Percentiles rank a stretch among this genome's conserved stretches.
Conservation (phyloP, 2,329 filamentous ascomycete species). For the Alternaria metachromatica region DNA sequence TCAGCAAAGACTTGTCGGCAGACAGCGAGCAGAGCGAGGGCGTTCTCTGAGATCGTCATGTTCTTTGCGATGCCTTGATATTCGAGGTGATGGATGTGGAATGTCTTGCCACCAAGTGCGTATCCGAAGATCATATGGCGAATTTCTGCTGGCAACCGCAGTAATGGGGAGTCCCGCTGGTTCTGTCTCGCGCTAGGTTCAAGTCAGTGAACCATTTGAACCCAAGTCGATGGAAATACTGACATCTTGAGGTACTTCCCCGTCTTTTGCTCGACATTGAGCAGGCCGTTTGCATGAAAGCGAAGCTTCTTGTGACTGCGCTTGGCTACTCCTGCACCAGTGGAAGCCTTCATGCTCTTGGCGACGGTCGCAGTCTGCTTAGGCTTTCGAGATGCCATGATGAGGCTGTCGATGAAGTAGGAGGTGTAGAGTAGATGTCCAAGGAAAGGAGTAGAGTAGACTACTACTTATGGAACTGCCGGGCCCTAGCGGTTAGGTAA, state of each 20-base stretch:
- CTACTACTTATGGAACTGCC: not conserved
- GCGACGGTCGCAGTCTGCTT: not conserved
- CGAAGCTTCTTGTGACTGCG: not conserved
- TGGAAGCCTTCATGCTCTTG: not conserved
- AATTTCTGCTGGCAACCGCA: conserved; percentile 11
- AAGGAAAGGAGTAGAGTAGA: not conserved
- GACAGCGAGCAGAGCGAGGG: not conserved
- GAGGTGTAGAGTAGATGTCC: not conserved
- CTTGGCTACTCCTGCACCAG: not conserved
- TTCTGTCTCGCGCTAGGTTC: not conserved
- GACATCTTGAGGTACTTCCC: conserved; percentile 13
- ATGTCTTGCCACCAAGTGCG: conserved; percentile 45
- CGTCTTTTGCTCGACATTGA: conserved; percentile 8
- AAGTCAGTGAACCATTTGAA: not conserved
- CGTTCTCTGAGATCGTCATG: not conserved
- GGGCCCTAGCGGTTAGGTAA: not conserved
- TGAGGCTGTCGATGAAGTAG: not conserved
- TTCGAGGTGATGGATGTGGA: not conserved
- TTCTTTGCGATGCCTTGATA: not conserved
- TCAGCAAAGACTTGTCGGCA: conserved; percentile 19
- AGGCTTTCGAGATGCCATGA: not conserved
- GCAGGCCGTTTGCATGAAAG: not conserved
- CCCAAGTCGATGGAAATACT: not conserved
- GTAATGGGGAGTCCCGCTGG: conserved; percentile 6
- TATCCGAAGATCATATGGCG: conserved; percentile 23